These are phyloP conservation scores for Serendipita sp. DNA, from an alignment of 768 basidiomycete genomes.

Conservation along the genomic window DNA sequence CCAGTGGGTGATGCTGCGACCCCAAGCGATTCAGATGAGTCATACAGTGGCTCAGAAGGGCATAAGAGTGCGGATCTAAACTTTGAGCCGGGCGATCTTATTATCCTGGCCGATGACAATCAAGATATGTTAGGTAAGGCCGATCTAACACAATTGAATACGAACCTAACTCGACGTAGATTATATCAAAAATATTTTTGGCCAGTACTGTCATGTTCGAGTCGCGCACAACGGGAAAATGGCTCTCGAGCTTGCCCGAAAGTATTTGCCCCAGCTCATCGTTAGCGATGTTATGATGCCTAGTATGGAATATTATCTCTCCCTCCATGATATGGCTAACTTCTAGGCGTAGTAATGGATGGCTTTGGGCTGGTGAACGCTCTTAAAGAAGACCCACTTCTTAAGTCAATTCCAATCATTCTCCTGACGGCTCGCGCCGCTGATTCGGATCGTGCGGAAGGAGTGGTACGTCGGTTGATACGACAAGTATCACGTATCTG, in stretches of 20 bases:
- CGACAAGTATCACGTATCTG: neutral
- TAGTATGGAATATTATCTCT: constrained; percentile 14
- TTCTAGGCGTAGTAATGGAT: constrained; percentile 15
- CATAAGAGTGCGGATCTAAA: neutral
- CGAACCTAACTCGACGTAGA: constrained; percentile 9
- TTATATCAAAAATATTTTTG: constrained; percentile 15
- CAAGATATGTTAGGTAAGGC: constrained; percentile 15
- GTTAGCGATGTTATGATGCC: constrained; percentile 24
- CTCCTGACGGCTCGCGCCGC: constrained; percentile 23
- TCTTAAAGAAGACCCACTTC: constrained; percentile 13
- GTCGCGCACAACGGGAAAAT: constrained; percentile 20
- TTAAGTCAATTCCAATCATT: constrained; percentile 18
- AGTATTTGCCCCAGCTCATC: constrained; percentile 17
- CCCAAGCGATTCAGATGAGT: constrained; percentile 2
- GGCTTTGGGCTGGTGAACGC: constrained; percentile 19
- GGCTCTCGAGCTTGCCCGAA: constrained; percentile 14
- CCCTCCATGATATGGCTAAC: neutral
- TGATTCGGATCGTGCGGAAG: constrained; percentile 22
- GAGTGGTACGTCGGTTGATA: constrained; percentile 13
- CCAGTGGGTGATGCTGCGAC: constrained; percentile 10
- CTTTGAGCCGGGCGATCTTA: neutral
- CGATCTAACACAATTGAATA: neutral
- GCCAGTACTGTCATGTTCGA: constrained; percentile 19
- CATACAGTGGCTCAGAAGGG: neutral
- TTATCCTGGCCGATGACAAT: constrained; percentile 18